phyloP scores from a whole-genome alignment of 2,329 filamentous ascomycete species.

The Corynespora cassiicola region DNA sequence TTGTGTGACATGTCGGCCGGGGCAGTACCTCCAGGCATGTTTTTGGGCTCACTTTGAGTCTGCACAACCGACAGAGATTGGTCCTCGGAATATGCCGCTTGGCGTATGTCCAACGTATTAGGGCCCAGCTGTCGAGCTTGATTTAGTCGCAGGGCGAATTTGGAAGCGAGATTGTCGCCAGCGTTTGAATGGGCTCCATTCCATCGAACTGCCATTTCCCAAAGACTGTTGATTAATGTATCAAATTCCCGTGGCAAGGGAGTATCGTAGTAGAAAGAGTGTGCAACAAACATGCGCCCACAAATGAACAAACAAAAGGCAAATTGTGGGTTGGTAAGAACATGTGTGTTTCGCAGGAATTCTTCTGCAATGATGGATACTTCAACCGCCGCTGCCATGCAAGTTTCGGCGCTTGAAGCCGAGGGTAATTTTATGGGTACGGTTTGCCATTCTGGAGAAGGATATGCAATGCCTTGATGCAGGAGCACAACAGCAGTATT shows the following conservation, averaged over 20 bases:
- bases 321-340: constrained; percentile 42
- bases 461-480: constrained; percentile 39
- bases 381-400: constrained; percentile 28
- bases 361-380: constrained; percentile 30
- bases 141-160: constrained; percentile 42
- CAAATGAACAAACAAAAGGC: constrained; percentile 35
- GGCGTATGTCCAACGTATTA: constrained; percentile 37
- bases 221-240: constrained; percentile 39
- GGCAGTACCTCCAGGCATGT: background rate
- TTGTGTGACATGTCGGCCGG: constrained; percentile 8
- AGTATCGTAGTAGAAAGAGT: constrained; percentile 40
- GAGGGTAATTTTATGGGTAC: constrained; percentile 26
- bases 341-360: constrained; percentile 25
- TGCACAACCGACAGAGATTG: background rate
- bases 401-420: constrained; percentile 27
- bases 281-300: constrained; percentile 41
- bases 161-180: constrained; percentile 40
- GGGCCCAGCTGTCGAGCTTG: constrained; percentile 18
- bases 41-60: background rate
- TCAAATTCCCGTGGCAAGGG: constrained; percentile 39
- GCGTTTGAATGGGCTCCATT: constrained; percentile 26
- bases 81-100: constrained; percentile 41
- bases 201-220: constrained; percentile 49
- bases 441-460: constrained; percentile 33
- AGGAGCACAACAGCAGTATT: constrained; percentile 33